Evolutionary conservation across 2,329 filamentous ascomycete species (phyloP), one percentile per base, ranked within the genome.

Genomic region (Aspergillus flavus): DNA sequence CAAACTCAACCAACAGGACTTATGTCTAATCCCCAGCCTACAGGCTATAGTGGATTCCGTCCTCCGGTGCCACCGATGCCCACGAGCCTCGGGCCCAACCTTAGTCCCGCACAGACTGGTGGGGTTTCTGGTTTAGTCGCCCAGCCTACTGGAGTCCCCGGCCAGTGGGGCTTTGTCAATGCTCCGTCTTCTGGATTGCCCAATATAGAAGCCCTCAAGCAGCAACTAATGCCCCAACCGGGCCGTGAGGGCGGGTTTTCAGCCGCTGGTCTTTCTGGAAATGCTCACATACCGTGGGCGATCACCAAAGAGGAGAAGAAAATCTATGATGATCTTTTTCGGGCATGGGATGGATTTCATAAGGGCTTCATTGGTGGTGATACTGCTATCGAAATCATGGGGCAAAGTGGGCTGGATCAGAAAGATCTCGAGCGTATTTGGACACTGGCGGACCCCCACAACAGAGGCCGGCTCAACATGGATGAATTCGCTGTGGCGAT

Each of bases 241-340:
- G 95, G 95, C 52, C 91, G 95, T 41, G 95, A 98, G 78, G 91
- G 91, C 30, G 85, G 83, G 21, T 98, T 91, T 72, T 96, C 92
- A 9, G 94, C 94, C 1, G 88, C 90, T 63, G 94, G 94, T 6
- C 85, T 99, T 11, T 89, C 93, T 66, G 95, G 95, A 58, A 98
- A 96, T 79, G 95, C 95, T 0, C 94, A 93, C 9, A 94, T 99
- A 73, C 95, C 95, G 0, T 99, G 95, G 95, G 94, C 95, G 19
- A 95, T 99, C 64, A 99, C 95, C 5, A 99, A 99, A 78, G 94
- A 97, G 67, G 95, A 99, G 79, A 99, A 99, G 84, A 94, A 91
- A 65, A 91, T 96, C 66, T 99, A 99, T 70, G 95, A 99, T 78
- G 87, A 93, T 64, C 87, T 98, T 39, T 99, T 99, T 84, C 91